Conservation (phyloP, 208 protist genomes). For the Trypanosoma melophagium region DNA sequence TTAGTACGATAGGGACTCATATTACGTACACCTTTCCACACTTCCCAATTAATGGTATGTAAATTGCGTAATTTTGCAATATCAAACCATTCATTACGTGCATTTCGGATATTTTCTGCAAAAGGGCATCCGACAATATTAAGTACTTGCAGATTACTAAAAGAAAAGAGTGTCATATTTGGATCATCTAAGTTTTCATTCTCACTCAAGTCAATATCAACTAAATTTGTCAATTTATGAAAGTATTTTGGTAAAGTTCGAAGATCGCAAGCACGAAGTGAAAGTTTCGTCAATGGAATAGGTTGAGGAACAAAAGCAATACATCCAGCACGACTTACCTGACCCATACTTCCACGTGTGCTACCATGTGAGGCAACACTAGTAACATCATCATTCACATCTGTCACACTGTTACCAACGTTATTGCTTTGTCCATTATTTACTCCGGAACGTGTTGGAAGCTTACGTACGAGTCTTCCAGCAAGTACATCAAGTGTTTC, state of each 20-base stretch:
- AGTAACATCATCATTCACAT: conserved; percentile 35
- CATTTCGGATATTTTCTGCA: conserved; percentile 50
- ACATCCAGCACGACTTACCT: conserved; percentile 65
- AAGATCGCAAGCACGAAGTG: conserved; percentile 64
- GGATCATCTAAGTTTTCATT: conserved; percentile 80
- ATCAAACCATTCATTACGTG: conserved; percentile 86
- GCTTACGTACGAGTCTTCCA: conserved; percentile 53
- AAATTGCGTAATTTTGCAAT: conserved; percentile 74
- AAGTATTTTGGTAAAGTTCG: conserved; percentile 87
- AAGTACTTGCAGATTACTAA: conserved; percentile 69
- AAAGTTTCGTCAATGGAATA: conserved; percentile 70
- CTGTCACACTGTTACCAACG: neutral
- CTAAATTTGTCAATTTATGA: conserved; percentile 75
- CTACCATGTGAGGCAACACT: conserved; percentile 38
- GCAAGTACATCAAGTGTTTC: conserved; percentile 85
- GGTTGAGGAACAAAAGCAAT: conserved; percentile 62
- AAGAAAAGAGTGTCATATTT: conserved; percentile 87
- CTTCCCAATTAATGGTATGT: conserved; percentile 77
- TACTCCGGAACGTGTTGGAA: neutral
- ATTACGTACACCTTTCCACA: conserved; percentile 76
- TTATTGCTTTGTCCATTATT: neutral
- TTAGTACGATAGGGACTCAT: conserved; percentile 82
- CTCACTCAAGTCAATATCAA: conserved; percentile 83
- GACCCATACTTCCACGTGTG: conserved; percentile 63
- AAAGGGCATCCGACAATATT: conserved; percentile 87